These are phyloP conservation scores for Cryptococcus floricola DNA, from an alignment of 1,284 basidiomycete species.

Conservation along the genomic window DNA sequence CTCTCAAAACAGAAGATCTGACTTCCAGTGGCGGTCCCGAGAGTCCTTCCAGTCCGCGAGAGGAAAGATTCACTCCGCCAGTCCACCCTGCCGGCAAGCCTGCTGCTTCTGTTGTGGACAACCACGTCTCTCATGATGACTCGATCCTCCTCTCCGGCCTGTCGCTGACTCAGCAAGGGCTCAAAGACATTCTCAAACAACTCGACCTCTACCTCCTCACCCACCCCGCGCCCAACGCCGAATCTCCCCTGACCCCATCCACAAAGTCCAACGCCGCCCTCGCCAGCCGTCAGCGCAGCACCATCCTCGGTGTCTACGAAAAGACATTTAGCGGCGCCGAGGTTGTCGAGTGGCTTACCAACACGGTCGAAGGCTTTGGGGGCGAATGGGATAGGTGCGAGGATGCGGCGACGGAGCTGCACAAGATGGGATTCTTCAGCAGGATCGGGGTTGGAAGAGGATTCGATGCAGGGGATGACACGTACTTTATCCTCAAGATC, in stretches of 20 bases:
- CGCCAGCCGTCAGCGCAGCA: constrained; percentile 64
- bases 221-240: constrained; percentile 37
- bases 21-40: constrained; percentile 3
- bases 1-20: constrained; percentile 14
- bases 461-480: constrained; percentile 43
- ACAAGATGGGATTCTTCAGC: constrained; percentile 67
- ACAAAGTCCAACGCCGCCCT: constrained; percentile 60
- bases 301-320: constrained; percentile 79
- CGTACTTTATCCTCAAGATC: constrained; percentile 40
- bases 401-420: constrained; percentile 70
- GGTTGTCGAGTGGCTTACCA: constrained; percentile 68
- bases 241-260: constrained; percentile 35
- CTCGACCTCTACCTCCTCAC: constrained; percentile 43
- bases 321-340: constrained; percentile 80
- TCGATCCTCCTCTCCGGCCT: constrained; percentile 71
- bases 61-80: constrained; percentile 44
- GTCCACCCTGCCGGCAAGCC: constrained; percentile 37
- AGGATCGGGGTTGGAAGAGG: constrained; percentile 59
- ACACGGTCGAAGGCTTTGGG: constrained; percentile 64
- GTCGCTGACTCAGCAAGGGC: constrained; percentile 59
- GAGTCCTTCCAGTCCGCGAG: constrained; percentile 31
- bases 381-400: constrained; percentile 72
- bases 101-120: constrained; percentile 13
- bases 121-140: constrained; percentile 14
- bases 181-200: constrained; percentile 65